Evolutionary conservation across 1,284 basidiomycete genomes (phyloP).

Genomic region (Trametes polyzona): DNA sequence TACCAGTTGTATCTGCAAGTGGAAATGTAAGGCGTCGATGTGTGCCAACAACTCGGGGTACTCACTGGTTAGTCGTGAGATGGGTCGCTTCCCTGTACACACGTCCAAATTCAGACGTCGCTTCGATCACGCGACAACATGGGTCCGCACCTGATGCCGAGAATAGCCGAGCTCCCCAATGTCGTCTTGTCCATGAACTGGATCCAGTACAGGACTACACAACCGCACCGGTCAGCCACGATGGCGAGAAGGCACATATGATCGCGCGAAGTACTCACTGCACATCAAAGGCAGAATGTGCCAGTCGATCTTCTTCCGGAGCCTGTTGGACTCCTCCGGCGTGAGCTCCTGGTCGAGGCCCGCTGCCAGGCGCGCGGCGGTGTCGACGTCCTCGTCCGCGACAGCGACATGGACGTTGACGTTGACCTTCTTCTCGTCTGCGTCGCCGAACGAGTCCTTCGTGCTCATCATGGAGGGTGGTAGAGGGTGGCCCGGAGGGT

Average conservation of each 20-base stretch:
- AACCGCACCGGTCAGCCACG: not conserved
- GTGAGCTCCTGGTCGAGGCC: slow-evolving; percentile 47
- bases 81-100: slow-evolving; percentile 39
- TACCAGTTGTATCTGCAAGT: slow-evolving; percentile 36
- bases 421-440: slow-evolving; percentile 29
- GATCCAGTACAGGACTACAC: slow-evolving; percentile 61
- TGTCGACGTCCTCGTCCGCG: slow-evolving; percentile 51
- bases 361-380: slow-evolving; percentile 55
- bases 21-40: not conserved
- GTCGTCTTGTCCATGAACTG: slow-evolving; percentile 81
- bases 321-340: slow-evolving; percentile 50
- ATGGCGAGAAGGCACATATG: not conserved
- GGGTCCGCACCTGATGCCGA: slow-evolving; percentile 58
- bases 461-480: slow-evolving; percentile 16
- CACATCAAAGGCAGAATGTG: slow-evolving; percentile 75
- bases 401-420: slow-evolving; percentile 30
- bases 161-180: slow-evolving; percentile 64
- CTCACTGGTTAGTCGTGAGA: slow-evolving; percentile 37
- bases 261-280: slow-evolving; percentile 51
- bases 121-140: slow-evolving; percentile 14
- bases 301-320: slow-evolving; percentile 68
- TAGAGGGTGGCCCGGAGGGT: not conserved
- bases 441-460: slow-evolving; percentile 20
- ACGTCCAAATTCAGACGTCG: not conserved
- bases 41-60: not conserved